Base-by-base conservation (phyloP, 2,329 filamentous ascomycete species). In the Colletotrichum falcatum region DNA sequence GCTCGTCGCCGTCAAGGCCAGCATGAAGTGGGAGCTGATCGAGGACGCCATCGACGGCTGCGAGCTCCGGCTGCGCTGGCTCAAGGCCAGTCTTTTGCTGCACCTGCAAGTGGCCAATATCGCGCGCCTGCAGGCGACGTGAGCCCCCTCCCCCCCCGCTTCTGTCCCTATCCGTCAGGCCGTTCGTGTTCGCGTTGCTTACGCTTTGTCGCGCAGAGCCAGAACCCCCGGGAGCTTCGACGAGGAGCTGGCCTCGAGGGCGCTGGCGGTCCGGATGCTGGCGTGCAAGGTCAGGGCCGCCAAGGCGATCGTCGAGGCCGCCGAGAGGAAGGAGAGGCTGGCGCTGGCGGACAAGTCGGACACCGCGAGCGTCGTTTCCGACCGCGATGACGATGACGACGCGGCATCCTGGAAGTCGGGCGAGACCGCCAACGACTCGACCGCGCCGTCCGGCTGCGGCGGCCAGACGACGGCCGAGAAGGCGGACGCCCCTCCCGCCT, bases 221-320 rank as follows among this genome's bases (percentile, higher is more conserved):
- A 66, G 58, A 37, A 46, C 51, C 16, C 67, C 67, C 11, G 67
- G 67, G 7, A 70, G 63, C 12, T 70, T 70, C 14, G 67, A 70
- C 11, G 64, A 67, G n/a, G 67, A 70, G 44, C 39, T 70, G 1
- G 67, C 67, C 26, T 67, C 58, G 16, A 66, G 67, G 44, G 58
- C 64, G n/a, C 46, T 70, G 26, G 67, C 67, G 1, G 62, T 65
- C n/a, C 67, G 67, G 1, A 46, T 70, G 1, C 37, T 70, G 18
- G 26, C 28, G 16, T 20, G 35, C 3, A 51, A 65, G 53, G 48
- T 44, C 58, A 62, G 26, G 35, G 28, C 8, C n/a, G 23, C 64
- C 20, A 62, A 58, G 11, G 18, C 11, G 5, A 53, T 70, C 30
- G 53, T 70, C 0, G 51, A 62, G 23, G 28, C 16, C 2, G 37